Conservation (phyloP, 1,284 basidiomycete species). For the Volvariella volvacea region DNA sequence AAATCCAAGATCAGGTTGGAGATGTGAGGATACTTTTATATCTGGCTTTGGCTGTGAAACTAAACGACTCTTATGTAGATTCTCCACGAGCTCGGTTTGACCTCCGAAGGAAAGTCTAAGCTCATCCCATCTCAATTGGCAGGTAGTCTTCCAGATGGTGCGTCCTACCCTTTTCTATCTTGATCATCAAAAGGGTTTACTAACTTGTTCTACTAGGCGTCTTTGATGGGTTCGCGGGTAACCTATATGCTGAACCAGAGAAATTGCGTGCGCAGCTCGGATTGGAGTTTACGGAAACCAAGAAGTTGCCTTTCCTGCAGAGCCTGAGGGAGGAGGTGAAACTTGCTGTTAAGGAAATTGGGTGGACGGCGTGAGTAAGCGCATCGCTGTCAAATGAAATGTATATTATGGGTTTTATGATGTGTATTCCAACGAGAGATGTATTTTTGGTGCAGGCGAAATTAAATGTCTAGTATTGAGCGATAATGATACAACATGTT, state of each 20-base stretch:
- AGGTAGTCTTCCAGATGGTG: not conserved
- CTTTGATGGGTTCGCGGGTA: conserved; percentile 33
- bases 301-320: conserved; percentile 23
- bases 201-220: too few relatives aligned
- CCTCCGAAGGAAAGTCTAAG: not conserved
- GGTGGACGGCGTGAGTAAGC: too few relatives aligned
- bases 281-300: conserved; percentile 30
- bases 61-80: not conserved
- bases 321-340: conserved; percentile 27
- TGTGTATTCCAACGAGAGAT: too few relatives aligned
- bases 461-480: too few relatives aligned
- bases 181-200: too few relatives aligned
- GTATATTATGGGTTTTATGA: too few relatives aligned
- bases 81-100: not conserved
- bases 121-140: not conserved
- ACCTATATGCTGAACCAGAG: conserved; percentile 23
- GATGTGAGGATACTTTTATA: too few relatives aligned
- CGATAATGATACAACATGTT: too few relatives aligned
- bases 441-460: too few relatives aligned
- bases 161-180: not conserved
- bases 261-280: conserved; percentile 29
- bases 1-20: too few relatives aligned
- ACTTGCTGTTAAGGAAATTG: conserved; percentile 16
- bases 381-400: too few relatives aligned
- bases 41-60: too few relatives aligned